Evolutionary conservation across 1,139 yeast species (phyloP), one percentile per base, ranked within the genome.

Genomic region (Candida glucosophila): DNA sequence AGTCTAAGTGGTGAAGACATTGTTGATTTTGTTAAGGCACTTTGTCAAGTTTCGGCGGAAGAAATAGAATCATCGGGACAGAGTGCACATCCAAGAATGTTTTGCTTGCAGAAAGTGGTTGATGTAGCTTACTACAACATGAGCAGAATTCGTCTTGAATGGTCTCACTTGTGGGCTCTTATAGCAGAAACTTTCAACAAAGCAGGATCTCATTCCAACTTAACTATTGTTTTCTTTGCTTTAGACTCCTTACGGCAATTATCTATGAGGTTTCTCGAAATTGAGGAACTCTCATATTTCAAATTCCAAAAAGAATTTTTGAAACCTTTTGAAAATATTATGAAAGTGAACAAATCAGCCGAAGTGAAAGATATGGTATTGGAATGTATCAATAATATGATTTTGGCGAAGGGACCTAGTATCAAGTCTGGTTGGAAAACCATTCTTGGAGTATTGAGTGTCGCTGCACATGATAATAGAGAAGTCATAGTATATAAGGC

Each of bases 111-210:
- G 44, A 92, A 92, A 47, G 81, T 92, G 65, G 95, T 92, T 26
- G 98, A 92, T 52, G 93, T 92, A 24, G 88, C 97, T 53, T 90
- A 90, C 52, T 92, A 92, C 58, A 92, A 92, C 50, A 90, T 92
- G 97, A 77, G 76, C 30, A 81, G 98, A 62, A 86, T 92, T 42
- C 76, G 95, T 49, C 77, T 92, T 36, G 96, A 92, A 55, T 92
- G 98, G 97, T 75, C 95, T 6, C 93, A 85, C 31, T 63, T 92
- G 32, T 92, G 99, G 99, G 71, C 80, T 5, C 79, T 83, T 8
- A 81, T 92, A 81, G 95, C 95, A 8, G 82, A 73, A 36, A 83
- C 86, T 22, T 90, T 92, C 56, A 83, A 85, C 38, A 70, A 65
- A 23, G 90, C 86, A 36, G 94, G 95, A 3, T 78, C 93, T 35